Conservation (phyloP, 164 flowering plant species). For the Tinospora cordifolia region DNA sequence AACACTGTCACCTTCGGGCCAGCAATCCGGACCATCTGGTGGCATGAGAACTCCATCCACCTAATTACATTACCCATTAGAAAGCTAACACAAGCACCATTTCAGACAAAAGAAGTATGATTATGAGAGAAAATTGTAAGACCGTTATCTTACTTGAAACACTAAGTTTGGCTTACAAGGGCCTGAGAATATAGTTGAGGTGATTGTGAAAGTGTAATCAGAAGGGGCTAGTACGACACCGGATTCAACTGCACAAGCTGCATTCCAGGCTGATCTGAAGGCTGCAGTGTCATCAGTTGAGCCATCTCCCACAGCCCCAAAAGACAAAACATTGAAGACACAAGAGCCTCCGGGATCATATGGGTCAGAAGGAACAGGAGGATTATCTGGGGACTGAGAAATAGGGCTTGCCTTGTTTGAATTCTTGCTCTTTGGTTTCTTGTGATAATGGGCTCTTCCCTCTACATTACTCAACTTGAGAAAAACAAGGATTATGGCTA, state of each 20-base stretch:
- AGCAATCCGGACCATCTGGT: slow-evolving; percentile 80
- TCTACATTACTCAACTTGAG: slow-evolving; percentile 32
- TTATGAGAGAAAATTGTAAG: neutral
- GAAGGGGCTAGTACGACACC: slow-evolving; percentile 56
- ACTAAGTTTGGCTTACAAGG: slow-evolving; percentile 83
- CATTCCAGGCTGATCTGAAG: slow-evolving; percentile 78
- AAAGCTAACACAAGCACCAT: neutral
- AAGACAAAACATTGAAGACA: slow-evolving; percentile 58
- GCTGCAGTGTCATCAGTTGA: slow-evolving; percentile 72
- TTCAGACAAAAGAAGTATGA: neutral
- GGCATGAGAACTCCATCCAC: slow-evolving; percentile 82
- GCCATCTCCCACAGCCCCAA: slow-evolving; percentile 87
- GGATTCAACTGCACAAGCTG: slow-evolving; percentile 67
- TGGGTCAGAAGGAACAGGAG: slow-evolving; percentile 32
- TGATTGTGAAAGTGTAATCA: slow-evolving; percentile 44
- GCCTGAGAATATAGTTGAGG: slow-evolving; percentile 81
- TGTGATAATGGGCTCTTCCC: slow-evolving; percentile 52
- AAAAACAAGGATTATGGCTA: slow-evolving; percentile 8
- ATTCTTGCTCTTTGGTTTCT: slow-evolving; percentile 20
- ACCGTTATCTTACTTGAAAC: slow-evolving; percentile 47
- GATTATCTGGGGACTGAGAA: slow-evolving; percentile 18
- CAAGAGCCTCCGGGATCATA: slow-evolving; percentile 30
- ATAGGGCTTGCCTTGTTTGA: slow-evolving; percentile 11
- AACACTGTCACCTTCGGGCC: slow-evolving; percentile 72
- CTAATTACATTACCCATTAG: slow-evolving; percentile 23